Evolutionary conservation across 352 stramenopile genomes (phyloP).

Genomic region (Globisporangium apiculatum): DNA sequence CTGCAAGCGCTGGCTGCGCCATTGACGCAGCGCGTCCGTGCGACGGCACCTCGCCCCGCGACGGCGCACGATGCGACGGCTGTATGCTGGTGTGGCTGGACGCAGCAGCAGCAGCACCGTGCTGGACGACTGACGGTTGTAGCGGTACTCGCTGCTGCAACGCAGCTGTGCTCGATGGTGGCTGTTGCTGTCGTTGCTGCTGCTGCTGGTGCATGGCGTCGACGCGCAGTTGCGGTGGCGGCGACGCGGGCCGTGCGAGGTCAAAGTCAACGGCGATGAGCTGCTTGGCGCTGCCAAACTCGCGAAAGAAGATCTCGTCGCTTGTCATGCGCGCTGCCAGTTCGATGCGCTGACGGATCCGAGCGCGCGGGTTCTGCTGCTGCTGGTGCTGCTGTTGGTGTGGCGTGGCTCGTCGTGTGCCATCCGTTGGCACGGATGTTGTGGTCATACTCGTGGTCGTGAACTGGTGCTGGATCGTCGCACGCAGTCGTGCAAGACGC

Average conservation of each 20-base stretch:
- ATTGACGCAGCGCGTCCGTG: neutral
- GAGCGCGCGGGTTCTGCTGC: slow-evolving; percentile 17
- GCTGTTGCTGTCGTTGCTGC: neutral
- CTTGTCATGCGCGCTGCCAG: slow-evolving; percentile 30
- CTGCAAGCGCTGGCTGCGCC: neutral
- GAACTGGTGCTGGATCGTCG: slow-evolving; percentile 39
- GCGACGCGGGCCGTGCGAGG: slow-evolving; percentile 19
- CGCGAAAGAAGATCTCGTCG: slow-evolving; percentile 61
- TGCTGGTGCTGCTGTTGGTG: neutral
- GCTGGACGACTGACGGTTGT: neutral
- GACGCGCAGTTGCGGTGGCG: neutral
- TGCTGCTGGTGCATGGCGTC: slow-evolving; percentile 1
- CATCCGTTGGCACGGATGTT: neutral
- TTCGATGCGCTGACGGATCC: slow-evolving; percentile 45
- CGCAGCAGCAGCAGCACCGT: too few species aligned
- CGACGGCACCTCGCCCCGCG: too few species aligned
- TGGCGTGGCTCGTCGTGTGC: neutral
- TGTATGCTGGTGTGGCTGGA: too few species aligned
- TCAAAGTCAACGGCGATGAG: slow-evolving; percentile 35
- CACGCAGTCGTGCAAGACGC: slow-evolving; percentile 28
- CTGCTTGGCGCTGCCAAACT: slow-evolving; percentile 50
- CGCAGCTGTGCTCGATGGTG: slow-evolving; percentile 1
- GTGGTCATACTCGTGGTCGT: slow-evolving; percentile 8
- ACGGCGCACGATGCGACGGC: too few species aligned
- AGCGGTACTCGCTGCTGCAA: too few species aligned